Conservation (phyloP, 2,329 filamentous ascomycete genomes). For the Venturia nashicola region DNA sequence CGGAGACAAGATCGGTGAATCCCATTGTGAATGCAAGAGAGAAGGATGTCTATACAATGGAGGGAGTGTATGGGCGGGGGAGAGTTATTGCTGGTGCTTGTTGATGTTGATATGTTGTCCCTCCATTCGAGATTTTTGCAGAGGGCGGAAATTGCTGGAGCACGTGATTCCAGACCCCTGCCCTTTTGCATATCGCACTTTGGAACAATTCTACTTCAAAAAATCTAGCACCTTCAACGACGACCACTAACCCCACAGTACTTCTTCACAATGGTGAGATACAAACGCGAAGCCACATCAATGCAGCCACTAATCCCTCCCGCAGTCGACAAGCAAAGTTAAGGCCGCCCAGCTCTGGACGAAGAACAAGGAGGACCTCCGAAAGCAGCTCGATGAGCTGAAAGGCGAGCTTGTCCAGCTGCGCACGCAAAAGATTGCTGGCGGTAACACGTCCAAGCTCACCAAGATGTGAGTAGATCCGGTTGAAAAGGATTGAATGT, state of each 20-base stretch:
- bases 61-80: background rate
- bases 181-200: no score
- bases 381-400: slow-evolving; percentile 87
- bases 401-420: slow-evolving; percentile 95
- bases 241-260: background rate
- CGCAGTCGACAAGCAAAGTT: slow-evolving; percentile 57
- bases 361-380: slow-evolving; percentile 98
- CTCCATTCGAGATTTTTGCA: background rate
- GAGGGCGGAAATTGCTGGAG: background rate
- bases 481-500: slow-evolving; percentile 15
- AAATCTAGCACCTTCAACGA: background rate
- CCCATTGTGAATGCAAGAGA: slow-evolving; percentile 40
- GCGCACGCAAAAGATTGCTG: slow-evolving; percentile 94
- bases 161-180: background rate
- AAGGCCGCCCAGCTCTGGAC: slow-evolving; percentile 95
- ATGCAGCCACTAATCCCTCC: background rate
- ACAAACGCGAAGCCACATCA: background rate
- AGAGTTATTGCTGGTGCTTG: background rate
- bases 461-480: slow-evolving; percentile 73
- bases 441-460: slow-evolving; percentile 87
- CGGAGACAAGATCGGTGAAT: slow-evolving; percentile 56
- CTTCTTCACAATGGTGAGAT: slow-evolving; percentile 4
- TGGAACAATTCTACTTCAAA: background rate
- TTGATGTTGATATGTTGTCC: no score
- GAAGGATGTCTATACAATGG: background rate